Evolutionary conservation across 2,329 filamentous ascomycete species (phyloP), one percentile per base, ranked within the genome.

Genomic region (Chaetomiaceae sp.): DNA sequence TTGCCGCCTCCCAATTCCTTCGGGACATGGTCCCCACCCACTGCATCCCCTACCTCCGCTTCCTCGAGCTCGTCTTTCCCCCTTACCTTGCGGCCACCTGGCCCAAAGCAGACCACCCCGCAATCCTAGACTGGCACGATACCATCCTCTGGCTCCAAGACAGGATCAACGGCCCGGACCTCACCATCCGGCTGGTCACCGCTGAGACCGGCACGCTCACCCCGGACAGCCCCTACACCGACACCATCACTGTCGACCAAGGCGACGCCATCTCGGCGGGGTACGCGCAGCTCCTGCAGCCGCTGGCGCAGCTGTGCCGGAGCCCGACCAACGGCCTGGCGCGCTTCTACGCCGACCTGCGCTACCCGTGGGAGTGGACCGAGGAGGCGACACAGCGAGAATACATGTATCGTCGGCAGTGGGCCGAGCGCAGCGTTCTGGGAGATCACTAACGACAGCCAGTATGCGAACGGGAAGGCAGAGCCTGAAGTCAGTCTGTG

Each of bases 51-150:
- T 16, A 49, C 19, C 47, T 49, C 14, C 47, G 47, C 14, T 49
- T 44, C 16, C 47, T 49, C 19, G 47, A 49, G 40, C 50, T 53
- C 3, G 27, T 48, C 19, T 53, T 53, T 25, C 44, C 45, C 2
- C 39, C 34, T n/a, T 53, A 53, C 40, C 13, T 21, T 4, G 19
- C 44, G 9, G 12, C 5, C 2, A 37, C 17, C 13, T 48, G 50
- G 44, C 44, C 45, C 3, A 25, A 14, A 16, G 9, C 17, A 4
- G 34, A 35, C 10, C 44, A 48, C 13, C 38, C 34, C 6, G 44
- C 35, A n/a, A 38, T 48, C 33, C 34, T 25, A 8, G 44, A 53
- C 50, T 53, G 50, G 50, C 10, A 6, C 3, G 34, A n/a, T 19
- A 53, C 50, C 2, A 31, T 53, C 16, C 33, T 0, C 21, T 53